Evolutionary conservation across 2,329 filamentous ascomycete genomes (phyloP).

Genomic region (Plectosphaerella plurivora): DNA sequence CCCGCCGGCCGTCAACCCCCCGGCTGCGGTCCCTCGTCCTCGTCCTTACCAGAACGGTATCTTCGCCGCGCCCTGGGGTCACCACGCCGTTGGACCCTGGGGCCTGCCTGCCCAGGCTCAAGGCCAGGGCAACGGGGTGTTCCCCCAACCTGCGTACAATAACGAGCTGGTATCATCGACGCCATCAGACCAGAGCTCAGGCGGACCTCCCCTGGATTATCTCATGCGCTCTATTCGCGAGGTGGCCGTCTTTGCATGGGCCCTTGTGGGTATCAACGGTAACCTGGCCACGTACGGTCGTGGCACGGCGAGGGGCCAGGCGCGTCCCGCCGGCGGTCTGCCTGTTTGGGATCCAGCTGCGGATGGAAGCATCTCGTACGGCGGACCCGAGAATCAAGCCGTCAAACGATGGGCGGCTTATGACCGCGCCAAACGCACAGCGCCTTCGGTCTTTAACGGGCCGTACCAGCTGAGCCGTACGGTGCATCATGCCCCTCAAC

Average conservation of each 20-base stretch:
- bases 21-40: slow-evolving; percentile 27
- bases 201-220: slow-evolving; percentile 53
- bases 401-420: slow-evolving; percentile 19
- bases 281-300: slow-evolving; percentile 60
- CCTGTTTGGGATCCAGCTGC: slow-evolving; percentile 53
- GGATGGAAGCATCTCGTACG: slow-evolving; percentile 20
- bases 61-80: slow-evolving; percentile 77
- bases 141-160: too few relatives aligned
- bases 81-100: slow-evolving; percentile 54
- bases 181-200: slow-evolving; percentile 28
- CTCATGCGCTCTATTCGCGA: slow-evolving; percentile 80
- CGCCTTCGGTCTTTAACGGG: not conserved
- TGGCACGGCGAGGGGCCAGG: slow-evolving; percentile 59
- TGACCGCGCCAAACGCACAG: slow-evolving; percentile 9
- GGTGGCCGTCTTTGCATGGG: slow-evolving; percentile 86
- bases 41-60: slow-evolving; percentile 54
- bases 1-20: slow-evolving; percentile 43
- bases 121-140: slow-evolving; percentile 18
- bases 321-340: slow-evolving; percentile 55
- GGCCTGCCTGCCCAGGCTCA: slow-evolving; percentile 13
- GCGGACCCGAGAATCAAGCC: slow-evolving; percentile 30
- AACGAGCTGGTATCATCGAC: too few relatives aligned
- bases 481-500: not conserved
- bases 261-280: slow-evolving; percentile 74
- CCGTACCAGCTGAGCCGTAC: not conserved